These are phyloP conservation scores for Boletus sp. DNA, from an alignment of 768 basidiomycete species.

Conservation along the genomic window DNA sequence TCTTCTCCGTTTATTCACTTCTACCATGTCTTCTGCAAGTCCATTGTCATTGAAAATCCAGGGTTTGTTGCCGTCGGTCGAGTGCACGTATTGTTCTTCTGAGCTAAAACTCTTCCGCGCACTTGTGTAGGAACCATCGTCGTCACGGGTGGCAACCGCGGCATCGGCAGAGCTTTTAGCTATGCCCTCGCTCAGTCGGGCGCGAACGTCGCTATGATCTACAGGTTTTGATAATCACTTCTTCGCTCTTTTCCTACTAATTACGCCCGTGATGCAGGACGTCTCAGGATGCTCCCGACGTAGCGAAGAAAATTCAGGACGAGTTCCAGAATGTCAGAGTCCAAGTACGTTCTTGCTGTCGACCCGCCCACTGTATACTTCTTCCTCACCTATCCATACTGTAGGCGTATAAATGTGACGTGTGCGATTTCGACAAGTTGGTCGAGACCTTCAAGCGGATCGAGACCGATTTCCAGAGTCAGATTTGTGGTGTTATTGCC, in stretches of 20 bases:
- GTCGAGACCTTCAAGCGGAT: slow-evolving; percentile 45
- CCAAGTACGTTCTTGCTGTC: slow-evolving; percentile 9
- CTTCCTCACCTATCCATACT: not conserved
- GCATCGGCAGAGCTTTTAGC: slow-evolving; percentile 56
- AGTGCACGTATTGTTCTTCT: not conserved
- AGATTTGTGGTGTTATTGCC: slow-evolving; percentile 54
- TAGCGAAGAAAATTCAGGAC: slow-evolving; percentile 45
- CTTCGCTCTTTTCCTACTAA: not conserved
- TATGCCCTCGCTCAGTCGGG: slow-evolving; percentile 53
- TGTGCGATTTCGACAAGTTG: slow-evolving; percentile 45
- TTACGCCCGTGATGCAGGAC: slow-evolving; percentile 29
- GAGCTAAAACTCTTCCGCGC: not conserved
- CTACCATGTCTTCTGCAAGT: slow-evolving; percentile 12
- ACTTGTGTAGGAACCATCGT: slow-evolving; percentile 43
- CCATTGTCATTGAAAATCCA: slow-evolving; percentile 21
- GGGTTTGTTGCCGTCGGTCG: slow-evolving; percentile 20
- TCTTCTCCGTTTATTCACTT: not conserved
- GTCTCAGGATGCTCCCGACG: slow-evolving; percentile 45
- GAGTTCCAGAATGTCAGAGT: slow-evolving; percentile 46
- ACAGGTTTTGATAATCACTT: slow-evolving; percentile 34
- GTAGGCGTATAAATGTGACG: slow-evolving; percentile 65
- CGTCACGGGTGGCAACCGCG: slow-evolving; percentile 61
- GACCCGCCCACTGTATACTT: no score
- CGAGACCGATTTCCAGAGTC: slow-evolving; percentile 40
- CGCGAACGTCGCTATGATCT: slow-evolving; percentile 59